Evolutionary conservation across 2,329 filamentous ascomycete genomes (phyloP).

Genomic region (Apiospora hydei): DNA sequence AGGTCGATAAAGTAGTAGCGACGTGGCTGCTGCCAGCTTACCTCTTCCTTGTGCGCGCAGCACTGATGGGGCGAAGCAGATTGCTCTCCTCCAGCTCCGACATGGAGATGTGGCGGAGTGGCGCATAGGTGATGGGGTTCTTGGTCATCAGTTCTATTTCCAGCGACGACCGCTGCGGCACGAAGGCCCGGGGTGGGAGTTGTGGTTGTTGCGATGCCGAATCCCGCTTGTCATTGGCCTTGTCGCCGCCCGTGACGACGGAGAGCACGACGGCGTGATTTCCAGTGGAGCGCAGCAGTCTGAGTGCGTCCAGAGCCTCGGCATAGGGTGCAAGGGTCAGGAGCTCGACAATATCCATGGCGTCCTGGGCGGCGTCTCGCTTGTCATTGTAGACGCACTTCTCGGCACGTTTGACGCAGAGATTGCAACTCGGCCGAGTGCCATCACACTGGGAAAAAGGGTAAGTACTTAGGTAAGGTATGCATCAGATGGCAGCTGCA

Average conservation of each 20-base stretch:
- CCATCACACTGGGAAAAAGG: constrained; percentile 23
- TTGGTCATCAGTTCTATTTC: constrained; percentile 14
- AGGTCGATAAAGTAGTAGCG: not conserved
- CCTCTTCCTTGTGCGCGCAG: not conserved
- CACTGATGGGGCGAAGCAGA: constrained; percentile 15
- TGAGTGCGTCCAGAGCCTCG: not conserved
- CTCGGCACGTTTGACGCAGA: not conserved
- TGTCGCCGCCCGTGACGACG: not conserved
- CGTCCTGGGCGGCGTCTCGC: not conserved
- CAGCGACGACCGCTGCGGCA: constrained; percentile 3
- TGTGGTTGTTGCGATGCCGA: not conserved
- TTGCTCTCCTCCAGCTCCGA: constrained; percentile 14
- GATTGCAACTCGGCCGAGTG: not conserved
- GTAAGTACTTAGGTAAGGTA: no score
- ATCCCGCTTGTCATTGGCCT: not conserved
- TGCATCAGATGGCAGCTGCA: not conserved
- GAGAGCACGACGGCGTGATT: not conserved
- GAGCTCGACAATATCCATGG: constrained; percentile 4
- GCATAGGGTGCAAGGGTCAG: not conserved
- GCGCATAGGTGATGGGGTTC: constrained; percentile 17
- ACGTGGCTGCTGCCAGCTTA: not conserved
- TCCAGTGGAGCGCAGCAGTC: not conserved
- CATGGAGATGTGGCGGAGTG: not conserved
- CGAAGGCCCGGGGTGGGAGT: not conserved
- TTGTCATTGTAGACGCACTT: constrained; percentile 23